These are phyloP conservation scores for Anthoceros angustus DNA, from an alignment of 225 moss, liverwort and hornwort genomes.

Conservation along the genomic window DNA sequence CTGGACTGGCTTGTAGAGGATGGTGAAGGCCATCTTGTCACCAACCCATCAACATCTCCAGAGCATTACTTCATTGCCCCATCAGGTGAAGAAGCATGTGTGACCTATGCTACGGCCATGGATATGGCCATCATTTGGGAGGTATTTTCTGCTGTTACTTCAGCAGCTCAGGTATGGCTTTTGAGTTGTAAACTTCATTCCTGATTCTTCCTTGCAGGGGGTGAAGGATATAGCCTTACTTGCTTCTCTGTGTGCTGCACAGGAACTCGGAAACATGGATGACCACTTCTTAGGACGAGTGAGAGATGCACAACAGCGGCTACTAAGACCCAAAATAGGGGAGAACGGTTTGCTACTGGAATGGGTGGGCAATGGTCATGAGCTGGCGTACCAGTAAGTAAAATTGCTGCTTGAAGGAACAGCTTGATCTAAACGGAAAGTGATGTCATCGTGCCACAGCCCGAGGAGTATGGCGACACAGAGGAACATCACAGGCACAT, in stretches of 20 bases:
- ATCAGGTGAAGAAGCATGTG: conserved; percentile 38
- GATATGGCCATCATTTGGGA: conserved; percentile 72
- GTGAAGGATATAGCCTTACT: no score
- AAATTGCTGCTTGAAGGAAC: not conserved
- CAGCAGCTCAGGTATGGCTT: conserved; percentile 42
- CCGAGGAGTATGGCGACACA: conserved; percentile 60
- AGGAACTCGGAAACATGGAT: conserved; percentile 47
- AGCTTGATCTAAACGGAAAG: not conserved
- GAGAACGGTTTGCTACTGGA: conserved; percentile 71
- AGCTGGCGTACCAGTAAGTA: not conserved
- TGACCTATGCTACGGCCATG: conserved; percentile 76
- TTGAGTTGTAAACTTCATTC: not conserved
- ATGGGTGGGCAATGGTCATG: conserved; percentile 44
- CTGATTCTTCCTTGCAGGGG: not conserved
- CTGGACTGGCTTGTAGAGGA: conserved; percentile 74
- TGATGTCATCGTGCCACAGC: conserved; percentile 17
- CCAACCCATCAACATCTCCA: conserved; percentile 84
- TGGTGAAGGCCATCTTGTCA: conserved; percentile 53
- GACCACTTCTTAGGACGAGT: conserved; percentile 39
- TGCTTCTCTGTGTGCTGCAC: not conserved
- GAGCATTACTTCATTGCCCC: conserved; percentile 83
- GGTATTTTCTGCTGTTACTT: conserved; percentile 46
- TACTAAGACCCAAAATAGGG: conserved; percentile 56
- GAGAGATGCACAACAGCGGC: conserved; percentile 27
- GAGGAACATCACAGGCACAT: conserved; percentile 81